Evolutionary conservation across 257 asterid genomes (phyloP).

Genomic region (Mentha longifolia): DNA sequence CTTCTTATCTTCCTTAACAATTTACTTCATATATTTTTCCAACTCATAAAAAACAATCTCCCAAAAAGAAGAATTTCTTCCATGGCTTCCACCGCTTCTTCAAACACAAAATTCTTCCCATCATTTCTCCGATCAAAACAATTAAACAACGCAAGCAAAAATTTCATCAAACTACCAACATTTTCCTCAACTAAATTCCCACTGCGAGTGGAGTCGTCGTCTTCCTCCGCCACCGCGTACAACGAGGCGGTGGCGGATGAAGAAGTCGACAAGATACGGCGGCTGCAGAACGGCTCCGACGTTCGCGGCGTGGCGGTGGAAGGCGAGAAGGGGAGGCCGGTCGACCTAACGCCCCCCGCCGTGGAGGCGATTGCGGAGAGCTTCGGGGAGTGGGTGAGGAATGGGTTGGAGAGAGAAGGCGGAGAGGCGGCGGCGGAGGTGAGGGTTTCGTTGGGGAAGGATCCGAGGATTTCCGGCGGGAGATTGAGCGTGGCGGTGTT

Average conservation of each 20-base stretch:
- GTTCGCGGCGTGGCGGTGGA: conserved; percentile 89
- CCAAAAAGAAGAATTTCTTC: background rate
- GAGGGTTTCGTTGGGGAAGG: conserved; percentile 77
- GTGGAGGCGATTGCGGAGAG: conserved; percentile 92
- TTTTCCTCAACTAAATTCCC: conserved; percentile 27
- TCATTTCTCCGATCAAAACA: conserved; percentile 38
- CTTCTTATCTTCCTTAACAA: conserved; percentile 47
- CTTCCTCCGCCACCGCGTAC: conserved; percentile 24
- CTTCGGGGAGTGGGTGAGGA: conserved; percentile 86
- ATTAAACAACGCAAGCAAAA: conserved; percentile 30
- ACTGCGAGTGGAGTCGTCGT: conserved; percentile 37
- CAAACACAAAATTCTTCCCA: conserved; percentile 40
- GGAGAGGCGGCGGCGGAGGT: conserved; percentile 38
- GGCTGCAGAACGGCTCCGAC: conserved; percentile 91
- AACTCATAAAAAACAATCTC: background rate
- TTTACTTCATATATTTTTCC: background rate
- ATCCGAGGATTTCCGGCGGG: conserved; percentile 82
- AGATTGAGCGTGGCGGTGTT: conserved; percentile 68
- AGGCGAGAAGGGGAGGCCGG: conserved; percentile 79
- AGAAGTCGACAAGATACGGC: conserved; percentile 73
- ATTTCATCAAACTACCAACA: conserved; percentile 35
- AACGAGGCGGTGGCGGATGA: conserved; percentile 64
- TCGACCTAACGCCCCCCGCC: conserved; percentile 80
- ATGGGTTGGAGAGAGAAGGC: conserved; percentile 36
- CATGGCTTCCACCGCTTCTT: conserved; percentile 49